These are phyloP conservation scores for Lactarius pseudohatsudake DNA, from an alignment of 768 basidiomycete genomes.

Conservation along the genomic window DNA sequence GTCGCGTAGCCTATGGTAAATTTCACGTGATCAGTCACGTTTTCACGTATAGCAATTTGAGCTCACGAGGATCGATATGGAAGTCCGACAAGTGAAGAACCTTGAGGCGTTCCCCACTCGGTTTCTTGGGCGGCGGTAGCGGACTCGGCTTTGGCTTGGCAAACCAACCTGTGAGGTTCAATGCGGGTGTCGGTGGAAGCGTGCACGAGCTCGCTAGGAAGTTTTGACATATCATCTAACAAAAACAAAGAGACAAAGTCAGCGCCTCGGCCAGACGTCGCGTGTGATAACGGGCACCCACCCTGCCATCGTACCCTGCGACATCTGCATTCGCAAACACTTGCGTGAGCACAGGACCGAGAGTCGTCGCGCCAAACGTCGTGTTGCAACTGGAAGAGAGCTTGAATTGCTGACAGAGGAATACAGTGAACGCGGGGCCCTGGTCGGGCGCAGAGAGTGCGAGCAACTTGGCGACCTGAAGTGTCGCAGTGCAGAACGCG, in stretches of 20 bases:
- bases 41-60: background rate
- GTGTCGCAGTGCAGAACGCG: slow-evolving; percentile 56
- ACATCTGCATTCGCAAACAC: slow-evolving; percentile 70
- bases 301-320: slow-evolving; percentile 73
- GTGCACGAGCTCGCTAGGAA: slow-evolving; percentile 54
- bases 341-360: slow-evolving; percentile 67
- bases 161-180: slow-evolving; percentile 71
- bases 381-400: slow-evolving; percentile 48
- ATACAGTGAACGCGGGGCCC: slow-evolving; percentile 55
- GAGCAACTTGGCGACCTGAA: slow-evolving; percentile 66
- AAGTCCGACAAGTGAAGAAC: slow-evolving; percentile 77
- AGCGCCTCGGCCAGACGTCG: background rate
- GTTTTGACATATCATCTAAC: slow-evolving; percentile 59
- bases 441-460: slow-evolving; percentile 60
- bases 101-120: slow-evolving; percentile 65
- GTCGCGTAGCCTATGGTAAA: slow-evolving; percentile 58
- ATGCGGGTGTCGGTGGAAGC: slow-evolving; percentile 53
- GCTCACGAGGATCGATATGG: slow-evolving; percentile 70
- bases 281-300: slow-evolving; percentile 31
- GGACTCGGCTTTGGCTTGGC: slow-evolving; percentile 73
- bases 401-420: slow-evolving; percentile 60
- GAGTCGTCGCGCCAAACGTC: slow-evolving; percentile 45
- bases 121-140: slow-evolving; percentile 55
- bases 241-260: background rate
- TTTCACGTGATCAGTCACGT: slow-evolving; percentile 7